Evolutionary conservation across 2,329 filamentous ascomycete genomes (phyloP).

Genomic region (Xylaria multiplex): DNA sequence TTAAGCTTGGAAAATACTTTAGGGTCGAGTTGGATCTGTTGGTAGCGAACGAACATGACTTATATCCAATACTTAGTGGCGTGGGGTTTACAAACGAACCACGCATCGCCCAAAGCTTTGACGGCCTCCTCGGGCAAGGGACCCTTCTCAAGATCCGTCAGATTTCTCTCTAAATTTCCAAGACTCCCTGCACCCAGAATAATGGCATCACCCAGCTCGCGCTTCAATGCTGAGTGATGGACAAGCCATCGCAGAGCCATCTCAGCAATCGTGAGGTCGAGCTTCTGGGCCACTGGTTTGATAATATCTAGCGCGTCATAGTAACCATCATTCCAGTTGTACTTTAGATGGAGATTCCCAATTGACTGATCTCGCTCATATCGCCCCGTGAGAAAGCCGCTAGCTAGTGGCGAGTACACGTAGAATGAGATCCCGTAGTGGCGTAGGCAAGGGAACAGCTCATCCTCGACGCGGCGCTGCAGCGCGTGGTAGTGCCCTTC

Average conservation of each 20-base stretch:
- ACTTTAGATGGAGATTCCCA: conserved; percentile 19
- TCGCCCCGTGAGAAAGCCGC: conserved; percentile 32
- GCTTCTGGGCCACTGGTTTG: conserved; percentile 44
- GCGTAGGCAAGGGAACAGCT: conserved; percentile 56
- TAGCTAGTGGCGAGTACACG: conserved; percentile 51
- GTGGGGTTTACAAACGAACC: conserved; percentile 23
- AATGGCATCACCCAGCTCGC: conserved; percentile 49
- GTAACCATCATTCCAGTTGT: conserved; percentile 26
- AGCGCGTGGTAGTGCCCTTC: conserved; percentile 61
- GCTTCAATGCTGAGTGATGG: conserved; percentile 50
- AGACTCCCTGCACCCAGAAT: conserved; percentile 51
- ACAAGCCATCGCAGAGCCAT: conserved; percentile 55
- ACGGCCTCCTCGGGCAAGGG: conserved; percentile 48
- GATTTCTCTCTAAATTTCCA: conserved; percentile 50
- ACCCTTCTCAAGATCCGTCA: conserved; percentile 52
- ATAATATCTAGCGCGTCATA: conserved; percentile 41
- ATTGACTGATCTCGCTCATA: conserved; percentile 20
- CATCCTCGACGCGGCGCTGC: conserved; percentile 54
- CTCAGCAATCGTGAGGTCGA: conserved; percentile 52
- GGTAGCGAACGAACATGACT: background rate
- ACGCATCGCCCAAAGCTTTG: conserved; percentile 28
- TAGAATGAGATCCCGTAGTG: conserved; percentile 56
- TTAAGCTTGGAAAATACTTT: too few relatives aligned
- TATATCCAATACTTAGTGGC: conserved; percentile 15
- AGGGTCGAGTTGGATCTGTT: background rate